These are phyloP conservation scores for Jamesozyma gamospora DNA, from an alignment of 805 yeast species.

Conservation along the genomic window DNA sequence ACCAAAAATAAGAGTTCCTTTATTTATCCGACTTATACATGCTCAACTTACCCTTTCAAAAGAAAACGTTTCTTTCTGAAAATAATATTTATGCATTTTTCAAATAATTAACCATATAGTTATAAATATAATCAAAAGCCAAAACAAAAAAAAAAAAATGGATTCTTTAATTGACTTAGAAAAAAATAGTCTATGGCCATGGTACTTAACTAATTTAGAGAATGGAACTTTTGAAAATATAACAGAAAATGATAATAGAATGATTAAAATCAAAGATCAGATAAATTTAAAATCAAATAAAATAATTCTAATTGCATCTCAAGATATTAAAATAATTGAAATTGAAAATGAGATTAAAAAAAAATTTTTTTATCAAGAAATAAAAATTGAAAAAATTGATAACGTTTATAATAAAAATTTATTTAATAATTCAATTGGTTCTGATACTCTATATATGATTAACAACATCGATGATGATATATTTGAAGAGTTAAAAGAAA, in stretches of 20 bases:
- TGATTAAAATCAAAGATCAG: conserved; percentile 4
- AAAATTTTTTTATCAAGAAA: neutral
- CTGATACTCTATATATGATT: neutral
- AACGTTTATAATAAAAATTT: neutral
- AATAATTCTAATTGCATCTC: neutral
- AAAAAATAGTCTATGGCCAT: conserved; percentile 25
- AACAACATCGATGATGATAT: neutral
- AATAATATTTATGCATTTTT: no score
- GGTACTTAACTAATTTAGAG: conserved; percentile 27
- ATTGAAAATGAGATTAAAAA: neutral
- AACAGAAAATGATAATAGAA: conserved; percentile 14
- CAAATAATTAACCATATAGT: no score
- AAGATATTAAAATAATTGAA: neutral
- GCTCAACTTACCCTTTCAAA: no score
- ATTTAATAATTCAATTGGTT: no score
- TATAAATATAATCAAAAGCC: no score
- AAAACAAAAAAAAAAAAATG: no score
- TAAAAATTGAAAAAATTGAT: neutral
- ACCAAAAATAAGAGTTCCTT: no score
- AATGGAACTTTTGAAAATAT: conserved; percentile 29
- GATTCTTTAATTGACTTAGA: neutral
- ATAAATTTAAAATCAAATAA: conserved; percentile 4
- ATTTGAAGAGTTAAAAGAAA: neutral
- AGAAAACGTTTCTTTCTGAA: no score
- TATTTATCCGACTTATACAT: no score